Evolutionary conservation across 2,329 filamentous ascomycete species (phyloP), one percentile per base, ranked within the genome.

Genomic region (Byssothecium circinans): DNA sequence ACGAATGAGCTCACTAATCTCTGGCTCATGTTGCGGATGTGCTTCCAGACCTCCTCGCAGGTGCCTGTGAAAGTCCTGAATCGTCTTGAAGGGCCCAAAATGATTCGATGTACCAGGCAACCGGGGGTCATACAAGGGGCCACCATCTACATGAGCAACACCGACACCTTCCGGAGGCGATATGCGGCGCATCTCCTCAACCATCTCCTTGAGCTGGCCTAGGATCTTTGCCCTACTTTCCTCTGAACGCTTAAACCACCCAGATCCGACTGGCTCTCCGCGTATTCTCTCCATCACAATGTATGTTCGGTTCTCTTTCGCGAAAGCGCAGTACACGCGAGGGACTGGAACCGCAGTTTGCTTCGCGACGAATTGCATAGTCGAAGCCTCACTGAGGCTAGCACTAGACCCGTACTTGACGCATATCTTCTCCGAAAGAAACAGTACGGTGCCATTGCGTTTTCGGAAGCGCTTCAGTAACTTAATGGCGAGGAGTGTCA

Each of bases 301-400:
- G 52, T 75, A 76, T 0, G 72, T 64, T 48, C 23, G 20, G 14
- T 66, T 67, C 8, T 68, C 66, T 44, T 69, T 63, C 1, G 62
- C 44, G 39, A 79, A 78, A 20, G 74, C 62, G 48, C 67, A 75
- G 48, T 74, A 62, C 1, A 78, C 63, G 8, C 67, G 67, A 0
- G 77, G 76, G 0, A 77, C 71, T 1, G 76, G 75, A 17, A 78
- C 65, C 5, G 61, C 62, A 3, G 74, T 78, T 39, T 74, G 61
- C 12, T 60, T 20, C 4, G 65, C 60, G 35, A 78, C 52, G 40
- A 70, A 75, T 11, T 63, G 49, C 65, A 78, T 72, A 1, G 73
- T 60, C 18, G 58, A 55, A 12, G 70, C 74, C 55, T 76, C 72
- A 7, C 8, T 19, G 30, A 41, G 43, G 29, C 27, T 47, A 10